Evolutionary conservation across 768 basidiomycete species (phyloP), one percentile per base, ranked within the genome.

Genomic region (Collybia sp.): DNA sequence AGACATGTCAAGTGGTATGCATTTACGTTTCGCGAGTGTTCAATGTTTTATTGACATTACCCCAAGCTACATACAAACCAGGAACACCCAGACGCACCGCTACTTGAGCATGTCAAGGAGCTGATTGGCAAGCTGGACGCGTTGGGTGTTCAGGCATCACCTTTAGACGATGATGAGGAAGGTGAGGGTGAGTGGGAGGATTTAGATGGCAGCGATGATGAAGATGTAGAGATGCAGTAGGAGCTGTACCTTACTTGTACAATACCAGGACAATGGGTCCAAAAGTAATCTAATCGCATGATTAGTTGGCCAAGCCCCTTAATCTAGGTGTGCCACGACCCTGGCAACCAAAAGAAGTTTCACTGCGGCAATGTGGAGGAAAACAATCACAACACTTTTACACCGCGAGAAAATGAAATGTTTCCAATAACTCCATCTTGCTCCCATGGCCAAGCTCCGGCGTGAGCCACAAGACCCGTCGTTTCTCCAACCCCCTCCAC

Each of bases 1-100:
- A 91, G 50, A 90, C 88, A 6, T 93, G 90, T 65, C 77, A 83
- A 65, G 79, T 75, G 61, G 90, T 90, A 45, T 49, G 80, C 67
- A n/a, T 46, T 13, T 15, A 43, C 37, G 34, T 46, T 52, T 17
- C 33, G 37, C 45, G 40, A 42, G 8, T 38, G 5, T 39, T 43
- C n/a, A 16, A 25, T 18, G 32, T 17, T 31, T 50, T 32, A 45
- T 30, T 53, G 12, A 33, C 57, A 36, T 40, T 30, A 30, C 34
- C 30, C 40, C 31, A 54, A 92, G 87, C 64, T 93, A 31, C 87
- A 91, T 52, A 62, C 68, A 38, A 80, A 74, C 35, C 81, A 92
- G 53, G 79, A 80, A 18, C 80, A 93, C 61, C 77, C 83, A 3
- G 93, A 96, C 60, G 67, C 69, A 47, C 88, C 86, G 15, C 62